Evolutionary conservation across 2,329 filamentous ascomycete species (phyloP), one percentile per base, ranked within the genome.

Genomic region (Pyrenophora tritici-repentis): DNA sequence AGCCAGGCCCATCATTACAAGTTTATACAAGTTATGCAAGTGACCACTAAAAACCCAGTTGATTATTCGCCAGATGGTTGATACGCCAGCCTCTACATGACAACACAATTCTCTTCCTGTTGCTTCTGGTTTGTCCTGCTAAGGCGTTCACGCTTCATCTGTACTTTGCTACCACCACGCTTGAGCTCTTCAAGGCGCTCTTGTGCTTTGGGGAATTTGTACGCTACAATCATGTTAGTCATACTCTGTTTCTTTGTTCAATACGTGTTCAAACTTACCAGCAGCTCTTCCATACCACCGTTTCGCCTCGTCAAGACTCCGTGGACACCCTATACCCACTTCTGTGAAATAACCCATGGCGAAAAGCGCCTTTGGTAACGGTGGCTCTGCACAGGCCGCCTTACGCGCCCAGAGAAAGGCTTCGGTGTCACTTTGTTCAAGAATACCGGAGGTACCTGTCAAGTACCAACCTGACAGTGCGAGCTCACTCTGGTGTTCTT

Each of bases 281-380:
- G 94, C 94, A 75, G 94, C 92, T 73, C 93, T 83, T 83, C 92
- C 97, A 76, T 99, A 99, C 94, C 94, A 99, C 64, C 91, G 85
- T 81, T 96, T 97, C 17, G 93, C 94, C 76, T 97, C 94, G 66
- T 99, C 94, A 63, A 97, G 67, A 71, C 93, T 95, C 7, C 89
- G 86, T 13, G 87, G 81, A 58, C 90, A 86, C 24, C 94, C 94
- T 63, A 99, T 97, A 10, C 94, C 94, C 41, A 94, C 87, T 75
- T 99, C 94, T 0, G 90, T 95, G 70, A 96, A 97, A 75, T 97
- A 97, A 0, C 94, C 94, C 89, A 99, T 96, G 0, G 93, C 94
- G 75, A 97, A 97, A 76, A 97, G 90, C 0, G 94, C 94, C 79
- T 97, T 99, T 6, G 91, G 86, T 32, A 97, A 76, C 2, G 78